Percentiles rank a stretch among this genome's conserved stretches.
These are phyloP conservation scores for Phaseolus lunatus DNA, from an alignment of 306 rosid species.

Conservation along the genomic window DNA sequence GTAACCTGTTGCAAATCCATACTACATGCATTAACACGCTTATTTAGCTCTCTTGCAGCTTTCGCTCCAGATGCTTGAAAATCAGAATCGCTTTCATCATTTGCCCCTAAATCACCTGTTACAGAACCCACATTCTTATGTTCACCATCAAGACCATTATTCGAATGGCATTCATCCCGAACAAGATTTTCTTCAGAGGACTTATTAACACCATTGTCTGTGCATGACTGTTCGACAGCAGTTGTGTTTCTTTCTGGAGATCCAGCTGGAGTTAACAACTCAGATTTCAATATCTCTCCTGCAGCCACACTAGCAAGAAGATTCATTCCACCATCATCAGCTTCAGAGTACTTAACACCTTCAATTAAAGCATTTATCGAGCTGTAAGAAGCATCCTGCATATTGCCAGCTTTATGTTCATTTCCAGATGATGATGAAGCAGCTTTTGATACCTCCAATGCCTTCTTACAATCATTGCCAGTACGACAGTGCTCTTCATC, in stretches of 20 bases:
- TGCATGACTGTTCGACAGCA: constrained; percentile 55
- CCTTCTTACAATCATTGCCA: constrained; percentile 55
- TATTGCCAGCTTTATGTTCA: constrained; percentile 56
- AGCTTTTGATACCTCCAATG: constrained; percentile 54
- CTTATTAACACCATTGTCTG: constrained; percentile 56
- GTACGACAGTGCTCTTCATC: constrained; percentile 56
- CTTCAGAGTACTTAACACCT: constrained; percentile 80
- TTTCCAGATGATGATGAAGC: constrained; percentile 61
- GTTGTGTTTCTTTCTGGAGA: constrained; percentile 65
- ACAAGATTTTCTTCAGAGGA: constrained; percentile 50
- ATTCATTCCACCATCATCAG: constrained; percentile 89
- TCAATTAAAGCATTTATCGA: constrained; percentile 82
- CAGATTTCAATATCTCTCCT: constrained; percentile 74
- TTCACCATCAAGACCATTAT: constrained; percentile 18
- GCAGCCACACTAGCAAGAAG: constrained; percentile 95
- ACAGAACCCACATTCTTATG: constrained; percentile 43
- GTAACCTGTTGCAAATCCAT: constrained; percentile 42
- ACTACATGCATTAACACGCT: constrained; percentile 40
- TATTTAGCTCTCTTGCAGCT: constrained; percentile 37
- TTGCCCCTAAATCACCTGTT: constrained; percentile 43
- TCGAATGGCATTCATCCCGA: constrained; percentile 46
- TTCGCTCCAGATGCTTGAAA: constrained; percentile 50
- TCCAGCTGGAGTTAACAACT: constrained; percentile 56
- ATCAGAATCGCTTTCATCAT: constrained; percentile 47
- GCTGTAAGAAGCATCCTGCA: constrained; percentile 74